Base-by-base conservation (phyloP, 2,329 filamentous ascomycete species). In the Sarocladium brachiariae region DNA sequence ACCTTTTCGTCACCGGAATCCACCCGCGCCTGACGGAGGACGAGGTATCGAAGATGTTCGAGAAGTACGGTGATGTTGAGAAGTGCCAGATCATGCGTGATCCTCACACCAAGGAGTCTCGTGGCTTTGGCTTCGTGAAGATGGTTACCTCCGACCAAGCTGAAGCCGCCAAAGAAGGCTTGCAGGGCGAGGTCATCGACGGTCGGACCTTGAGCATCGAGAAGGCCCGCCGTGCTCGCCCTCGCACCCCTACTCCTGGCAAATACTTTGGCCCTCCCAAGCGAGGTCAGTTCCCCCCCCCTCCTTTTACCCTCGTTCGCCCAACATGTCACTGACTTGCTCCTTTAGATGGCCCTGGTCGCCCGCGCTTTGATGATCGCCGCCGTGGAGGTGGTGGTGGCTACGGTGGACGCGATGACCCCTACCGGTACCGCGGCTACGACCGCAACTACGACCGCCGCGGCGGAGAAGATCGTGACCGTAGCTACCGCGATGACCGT, bases 81-180 rank as follows among this genome's bases (percentile, higher is more conserved):
- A 97, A 95, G 74, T 97, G 92, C 76, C 95, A 96, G 70, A 99
- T 99, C 74, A 99, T 99, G 93, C 84, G 92, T 64, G 93, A 99
- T 66, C 93, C 93, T 55, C 93, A 99, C 71, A 95, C 89, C 64
- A 95, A 96, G 74, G 93, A 99, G 72, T 97, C 92, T 60, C 93
- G 93, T 70, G 93, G 93, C 58, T 99, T 99, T 59, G 93, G 93
- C 51, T 99, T 99, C 74, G 93, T 99, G 68, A 97, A 99, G 77
- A 97, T 99, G 92, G 84, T 90, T 54, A 95, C 89, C 52, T 82
- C 89, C 46, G 92, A 97, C 51, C 88, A 96, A 71, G 93, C 93
- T 57, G 93, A 99, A 70, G 91, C 93, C 59, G 93, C 93, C 59
- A 96, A 93, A 76, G 93, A 97, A 64, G 92, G 88, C 50, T 80